phyloP scores from a whole-genome alignment of 192 early-diverging fungal species.

The Podila epicladia region DNA sequence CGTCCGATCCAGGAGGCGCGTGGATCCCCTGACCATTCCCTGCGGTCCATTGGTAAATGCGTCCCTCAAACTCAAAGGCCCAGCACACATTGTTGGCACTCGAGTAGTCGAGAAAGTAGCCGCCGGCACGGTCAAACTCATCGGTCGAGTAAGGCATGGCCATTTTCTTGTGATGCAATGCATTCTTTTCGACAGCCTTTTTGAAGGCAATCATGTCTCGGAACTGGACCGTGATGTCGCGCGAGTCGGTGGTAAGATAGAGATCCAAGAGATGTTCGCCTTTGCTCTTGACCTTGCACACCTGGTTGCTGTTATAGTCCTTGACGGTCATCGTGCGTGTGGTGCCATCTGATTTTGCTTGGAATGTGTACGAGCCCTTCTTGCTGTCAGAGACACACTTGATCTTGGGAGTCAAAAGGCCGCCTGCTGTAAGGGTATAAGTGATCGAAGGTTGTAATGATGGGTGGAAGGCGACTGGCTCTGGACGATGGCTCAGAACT shows the following conservation, averaged over 20 bases:
- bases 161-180: background rate
- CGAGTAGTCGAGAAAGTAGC: slow-evolving; percentile 5
- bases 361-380: slow-evolving; percentile 46
- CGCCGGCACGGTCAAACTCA: slow-evolving; percentile 30
- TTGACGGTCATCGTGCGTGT: slow-evolving; percentile 39
- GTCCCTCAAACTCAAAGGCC: slow-evolving; percentile 52
- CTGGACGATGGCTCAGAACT: slow-evolving; percentile 20
- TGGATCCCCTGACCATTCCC: slow-evolving; percentile 22
- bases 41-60: slow-evolving; percentile 46
- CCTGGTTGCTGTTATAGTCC: slow-evolving; percentile 27
- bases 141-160: slow-evolving; percentile 13
- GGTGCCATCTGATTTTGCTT: slow-evolving; percentile 31
- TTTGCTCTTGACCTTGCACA: slow-evolving; percentile 50
- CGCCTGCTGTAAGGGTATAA: slow-evolving; percentile 33
- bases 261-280: slow-evolving; percentile 47
- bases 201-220: slow-evolving; percentile 53
- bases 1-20: slow-evolving; percentile 35
- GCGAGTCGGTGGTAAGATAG: slow-evolving; percentile 44
- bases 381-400: slow-evolving; percentile 43
- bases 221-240: slow-evolving; percentile 50
- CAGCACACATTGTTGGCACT: slow-evolving; percentile 12
- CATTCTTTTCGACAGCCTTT: slow-evolving; percentile 45
- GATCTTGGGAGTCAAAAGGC: slow-evolving; percentile 42
- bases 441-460: slow-evolving; percentile 31
- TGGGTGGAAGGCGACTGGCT: slow-evolving; percentile 9